Base-by-base conservation (phyloP, 257 asterid species). In the Solanum dulcamara region DNA sequence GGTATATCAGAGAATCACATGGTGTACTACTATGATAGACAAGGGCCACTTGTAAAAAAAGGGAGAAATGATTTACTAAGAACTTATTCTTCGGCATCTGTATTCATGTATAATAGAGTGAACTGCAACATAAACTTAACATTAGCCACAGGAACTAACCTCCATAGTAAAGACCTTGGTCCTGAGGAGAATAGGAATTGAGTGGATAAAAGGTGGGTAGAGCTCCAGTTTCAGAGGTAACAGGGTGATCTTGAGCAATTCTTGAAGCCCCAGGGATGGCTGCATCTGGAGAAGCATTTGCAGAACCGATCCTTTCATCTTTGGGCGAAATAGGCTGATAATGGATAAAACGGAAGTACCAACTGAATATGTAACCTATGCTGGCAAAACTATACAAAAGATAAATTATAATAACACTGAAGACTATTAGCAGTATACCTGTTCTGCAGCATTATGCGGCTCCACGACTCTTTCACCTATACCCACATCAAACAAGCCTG, bases 401-500 rank as follows among this genome's bases (percentile, higher is more conserved):
- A 60, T 82, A 81, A 81, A 82, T 51, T 44, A 59, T 80, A 80
- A 81, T 7, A 77, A 82, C 38, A 67, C 12, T 60, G 38, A 20
- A 68, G 48, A 81, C 14, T 51, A 33, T 51, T 66, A 62, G 75
- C 33, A 75, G 80, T 84, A 70, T 88, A 95, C 99, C 98, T 97
- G 93, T 81, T 93, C 99, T 17, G 98, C 89, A 87, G 90, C 87
- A 89, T 89, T 93, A 88, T 93, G 95, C 88, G 91, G 88, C 86
- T 93, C 99, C 86, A 86, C 92, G 85, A 87, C 91, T 88, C 95
- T 88, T 86, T 93, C 98, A 87, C 96, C 99, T 97, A 91, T 88
- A 87, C 84, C 89, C 48, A 66, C 85, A 88, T 85, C 79, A 87
- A 68, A 84, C 81, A 80, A 89, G 87, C 77, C 75, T 48, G 85